Percentiles rank a stretch among this genome's conserved stretches.
Evolutionary conservation across 1,284 basidiomycete species (phyloP).

Genomic region (Porodaedalea pini): DNA sequence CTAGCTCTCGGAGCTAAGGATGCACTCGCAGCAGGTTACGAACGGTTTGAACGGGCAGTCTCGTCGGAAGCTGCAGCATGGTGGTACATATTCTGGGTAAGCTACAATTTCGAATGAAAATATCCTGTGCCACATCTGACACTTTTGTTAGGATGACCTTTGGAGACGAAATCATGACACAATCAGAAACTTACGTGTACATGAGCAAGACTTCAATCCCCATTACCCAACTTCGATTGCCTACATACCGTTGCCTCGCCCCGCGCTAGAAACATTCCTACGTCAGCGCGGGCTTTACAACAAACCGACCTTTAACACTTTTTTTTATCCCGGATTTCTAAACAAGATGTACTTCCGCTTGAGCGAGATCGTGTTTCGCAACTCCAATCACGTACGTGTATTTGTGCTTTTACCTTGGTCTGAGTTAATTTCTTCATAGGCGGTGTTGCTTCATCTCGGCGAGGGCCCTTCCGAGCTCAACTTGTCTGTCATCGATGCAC

Average conservation of each 20-base stretch:
- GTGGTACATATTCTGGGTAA: conserved; percentile 83
- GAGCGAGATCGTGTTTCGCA: conserved; percentile 68
- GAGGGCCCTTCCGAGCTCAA: conserved; percentile 48
- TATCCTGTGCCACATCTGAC: background rate
- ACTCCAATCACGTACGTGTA: conserved; percentile 45
- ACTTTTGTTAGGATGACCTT: conserved; percentile 55
- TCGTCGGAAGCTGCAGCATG: conserved; percentile 55
- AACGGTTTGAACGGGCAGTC: conserved; percentile 54
- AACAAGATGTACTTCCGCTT: conserved; percentile 75
- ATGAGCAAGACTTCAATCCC: conserved; percentile 67
- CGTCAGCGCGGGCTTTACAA: conserved; percentile 56
- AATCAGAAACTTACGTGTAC: conserved; percentile 43
- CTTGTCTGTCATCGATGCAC: conserved; percentile 56
- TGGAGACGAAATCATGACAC: conserved; percentile 65
- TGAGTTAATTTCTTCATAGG: conserved; percentile 34
- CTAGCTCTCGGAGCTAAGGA: conserved; percentile 49
- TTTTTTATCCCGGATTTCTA: conserved; percentile 67
- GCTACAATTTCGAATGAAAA: conserved; percentile 27
- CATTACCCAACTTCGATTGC: conserved; percentile 72
- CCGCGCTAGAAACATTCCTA: conserved; percentile 64
- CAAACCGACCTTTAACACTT: conserved; percentile 43
- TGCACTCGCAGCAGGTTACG: conserved; percentile 53
- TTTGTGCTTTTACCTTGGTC: conserved; percentile 12
- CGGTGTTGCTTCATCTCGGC: conserved; percentile 60
- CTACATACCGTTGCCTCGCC: conserved; percentile 68